Base-by-base conservation (phyloP, 768 basidiomycete genomes). In the Boletus subcaerulescens region DNA sequence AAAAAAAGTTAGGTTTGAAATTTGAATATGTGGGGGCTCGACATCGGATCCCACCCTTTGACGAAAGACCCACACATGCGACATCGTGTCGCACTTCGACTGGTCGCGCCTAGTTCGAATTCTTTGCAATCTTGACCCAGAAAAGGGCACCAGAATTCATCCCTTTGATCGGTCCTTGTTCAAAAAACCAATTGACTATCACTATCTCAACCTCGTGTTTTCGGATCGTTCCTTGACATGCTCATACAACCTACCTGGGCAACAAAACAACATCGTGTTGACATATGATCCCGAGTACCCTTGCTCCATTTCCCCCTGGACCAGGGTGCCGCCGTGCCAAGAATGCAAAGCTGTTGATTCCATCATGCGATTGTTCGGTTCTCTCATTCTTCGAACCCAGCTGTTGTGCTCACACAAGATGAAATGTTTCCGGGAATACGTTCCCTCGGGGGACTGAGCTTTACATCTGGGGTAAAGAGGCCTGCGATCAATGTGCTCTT, bases 391-490 rank as follows among this genome's bases (percentile, higher is more conserved):
- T 39, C 26, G 6, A 26, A 48, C 52, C 45, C 48, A 47, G 45
- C 32, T 26, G 26, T 22, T 13, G 38, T 48, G 43, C 42, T 41
- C 49, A 60, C 59, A 55, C 44, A 26, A 48, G 24, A 39, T 45
- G 53, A 54, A 52, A 54, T 53, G 50, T 26, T 40, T 49, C 18
- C 49, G 2, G n/a, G 17, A 29, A 32, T 46, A 46, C 29, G 22
- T 49, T 51, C 53, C 52, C 61, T 49, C 33, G 33, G 29, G 4
- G 43, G 42, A 32, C 55, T 9, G 54, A 64, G 43, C 40, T 53
- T 44, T 17, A 58, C 48, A 52, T 55, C 59, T 48, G 44, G 56
- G 56, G 66, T 58, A 66, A 63, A 38, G 22, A 32, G 31, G 11
- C 29, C 29, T 47, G 49, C 12, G 45, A 53, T 47, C 15, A 14